phyloP scores from a whole-genome alignment of 2,329 filamentous ascomycete species.

The Clarireedia homoeocarpa region DNA sequence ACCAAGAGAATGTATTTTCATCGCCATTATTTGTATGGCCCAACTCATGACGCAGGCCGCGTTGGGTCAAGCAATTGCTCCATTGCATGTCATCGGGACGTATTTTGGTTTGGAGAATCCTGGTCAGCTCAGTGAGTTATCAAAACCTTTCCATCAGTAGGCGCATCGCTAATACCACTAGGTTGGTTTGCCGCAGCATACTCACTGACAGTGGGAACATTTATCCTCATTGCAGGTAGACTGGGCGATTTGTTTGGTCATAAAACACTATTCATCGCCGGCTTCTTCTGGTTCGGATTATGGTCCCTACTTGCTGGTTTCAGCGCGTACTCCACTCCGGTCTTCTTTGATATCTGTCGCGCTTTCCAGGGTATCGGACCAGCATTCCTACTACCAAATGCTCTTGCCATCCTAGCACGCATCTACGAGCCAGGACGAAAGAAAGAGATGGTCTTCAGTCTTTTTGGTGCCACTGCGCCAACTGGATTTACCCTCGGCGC shows the following conservation, averaged over 20 bases:
- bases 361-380: slow-evolving; percentile 48
- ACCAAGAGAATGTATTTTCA: slow-evolving; percentile 32
- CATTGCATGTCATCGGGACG: slow-evolving; percentile 40
- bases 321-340: slow-evolving; percentile 20
- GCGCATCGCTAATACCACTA: background rate
- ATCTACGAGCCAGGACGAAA: slow-evolving; percentile 38
- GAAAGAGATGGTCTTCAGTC: slow-evolving; percentile 38
- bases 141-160: background rate
- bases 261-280: slow-evolving; percentile 38
- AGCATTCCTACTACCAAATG: slow-evolving; percentile 44
- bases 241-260: slow-evolving; percentile 47
- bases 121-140: slow-evolving; percentile 31
- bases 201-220: slow-evolving; percentile 46
- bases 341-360: slow-evolving; percentile 41
- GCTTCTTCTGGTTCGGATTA: slow-evolving; percentile 33
- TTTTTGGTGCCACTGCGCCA: slow-evolving; percentile 41
- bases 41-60: slow-evolving; percentile 41
- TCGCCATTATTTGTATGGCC: slow-evolving; percentile 38
- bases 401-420: slow-evolving; percentile 40
- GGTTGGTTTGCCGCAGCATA: slow-evolving; percentile 53
- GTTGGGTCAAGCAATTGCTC: slow-evolving; percentile 41
- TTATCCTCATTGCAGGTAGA: slow-evolving; percentile 44
- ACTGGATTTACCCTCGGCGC: slow-evolving; percentile 38
- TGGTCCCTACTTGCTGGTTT: slow-evolving; percentile 24
- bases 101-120: slow-evolving; percentile 38